Conservation (phyloP, 192 early-diverging fungal species). For the Umbelopsis ramanniana region DNA sequence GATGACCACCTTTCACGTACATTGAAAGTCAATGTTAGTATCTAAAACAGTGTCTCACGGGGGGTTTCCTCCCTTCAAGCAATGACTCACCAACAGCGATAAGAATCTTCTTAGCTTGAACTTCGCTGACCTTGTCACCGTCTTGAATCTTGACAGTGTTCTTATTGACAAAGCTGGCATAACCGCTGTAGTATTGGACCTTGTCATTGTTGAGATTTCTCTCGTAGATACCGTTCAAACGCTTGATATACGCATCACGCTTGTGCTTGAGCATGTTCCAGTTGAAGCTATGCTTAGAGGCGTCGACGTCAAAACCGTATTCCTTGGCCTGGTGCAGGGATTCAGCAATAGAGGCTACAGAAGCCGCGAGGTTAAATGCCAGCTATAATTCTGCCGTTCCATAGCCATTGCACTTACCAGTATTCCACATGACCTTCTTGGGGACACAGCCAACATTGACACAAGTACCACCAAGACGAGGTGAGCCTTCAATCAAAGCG, state of each 20-base stretch:
- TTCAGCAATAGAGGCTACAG: constrained; percentile 79
- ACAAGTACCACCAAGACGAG: constrained; percentile 86
- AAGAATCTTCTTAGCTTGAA: constrained; percentile 86
- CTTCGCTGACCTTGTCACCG: constrained; percentile 37
- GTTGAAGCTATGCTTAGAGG: constrained; percentile 63
- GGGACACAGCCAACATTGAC: constrained; percentile 96
- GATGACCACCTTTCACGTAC: constrained; percentile 60
- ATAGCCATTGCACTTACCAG: constrained; percentile 50
- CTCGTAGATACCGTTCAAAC: constrained; percentile 97
- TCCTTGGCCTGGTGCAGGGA: constrained; percentile 85
- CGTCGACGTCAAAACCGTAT: constrained; percentile 75
- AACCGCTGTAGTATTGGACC: constrained; percentile 84
- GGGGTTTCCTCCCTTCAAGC: too few species aligned
- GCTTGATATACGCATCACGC: constrained; percentile 95
- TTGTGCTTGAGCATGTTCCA: constrained; percentile 87
- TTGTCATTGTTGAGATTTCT: constrained; percentile 85
- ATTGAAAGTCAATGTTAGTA: neutral
- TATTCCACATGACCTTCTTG: constrained; percentile 96
- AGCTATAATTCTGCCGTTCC: too few species aligned
- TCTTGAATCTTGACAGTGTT: constrained; percentile 67
- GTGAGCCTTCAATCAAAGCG: constrained; percentile 81
- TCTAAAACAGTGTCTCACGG: too few species aligned
- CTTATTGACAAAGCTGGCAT: constrained; percentile 80
- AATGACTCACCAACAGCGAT: constrained; percentile 78
- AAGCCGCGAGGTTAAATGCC: neutral